phyloP scores from a whole-genome alignment of 495 filamentous ascomycete species.

The Glarea lozoyensis region DNA sequence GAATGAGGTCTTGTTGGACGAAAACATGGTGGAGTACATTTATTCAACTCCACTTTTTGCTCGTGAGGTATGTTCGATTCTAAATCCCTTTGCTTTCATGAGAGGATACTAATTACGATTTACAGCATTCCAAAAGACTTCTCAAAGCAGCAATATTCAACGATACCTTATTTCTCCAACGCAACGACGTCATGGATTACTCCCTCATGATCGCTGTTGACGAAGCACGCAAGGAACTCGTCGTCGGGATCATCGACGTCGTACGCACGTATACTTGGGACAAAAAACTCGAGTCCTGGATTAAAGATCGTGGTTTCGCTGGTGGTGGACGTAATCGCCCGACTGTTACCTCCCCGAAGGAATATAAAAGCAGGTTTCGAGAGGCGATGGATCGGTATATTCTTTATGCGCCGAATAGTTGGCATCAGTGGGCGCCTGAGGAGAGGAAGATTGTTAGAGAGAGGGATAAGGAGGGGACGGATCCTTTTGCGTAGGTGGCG shows the following conservation, averaged over 20 bases:
- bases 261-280: slow-evolving; percentile 99
- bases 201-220: slow-evolving; percentile 97
- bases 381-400: slow-evolving; percentile 96
- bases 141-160: slow-evolving; percentile 85
- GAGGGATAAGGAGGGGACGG: too few species aligned
- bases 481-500: too few species aligned
- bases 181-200: slow-evolving; percentile 98
- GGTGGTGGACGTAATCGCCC: slow-evolving; percentile 80
- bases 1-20: slow-evolving; percentile 92
- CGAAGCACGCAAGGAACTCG: slow-evolving; percentile 73
- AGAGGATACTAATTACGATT: slow-evolving; percentile 1
- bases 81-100: slow-evolving; percentile 27
- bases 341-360: slow-evolving; percentile 93
- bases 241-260: slow-evolving; percentile 97
- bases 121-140: slow-evolving; percentile 73
- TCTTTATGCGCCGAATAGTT: slow-evolving; percentile 35
- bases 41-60: slow-evolving; percentile 94
- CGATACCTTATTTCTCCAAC: slow-evolving; percentile 85
- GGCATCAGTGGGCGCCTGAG: slow-evolving; percentile 20
- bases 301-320: slow-evolving; percentile 78
- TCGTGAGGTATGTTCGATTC: slow-evolving; percentile 43
- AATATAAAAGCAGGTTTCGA: slow-evolving; percentile 92
- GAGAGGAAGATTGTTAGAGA: too few species aligned
- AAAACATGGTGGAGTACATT: slow-evolving; percentile 99
- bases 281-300: slow-evolving; percentile 98